phyloP scores from a whole-genome alignment of 1,139 yeast genomes.

The Debaryomycetaceae sp. region DNA sequence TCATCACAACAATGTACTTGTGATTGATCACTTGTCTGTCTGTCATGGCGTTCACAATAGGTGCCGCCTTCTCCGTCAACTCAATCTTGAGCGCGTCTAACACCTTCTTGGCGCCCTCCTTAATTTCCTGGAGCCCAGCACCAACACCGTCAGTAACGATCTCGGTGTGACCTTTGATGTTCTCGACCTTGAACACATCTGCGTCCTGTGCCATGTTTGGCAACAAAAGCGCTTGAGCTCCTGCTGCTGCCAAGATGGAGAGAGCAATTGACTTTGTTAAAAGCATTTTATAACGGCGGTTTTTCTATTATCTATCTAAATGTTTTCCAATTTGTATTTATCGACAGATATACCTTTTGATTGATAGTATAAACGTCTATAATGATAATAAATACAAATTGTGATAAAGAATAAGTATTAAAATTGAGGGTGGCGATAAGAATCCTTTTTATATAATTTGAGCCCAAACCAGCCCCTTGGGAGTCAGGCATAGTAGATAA shows the following conservation, averaged over 20 bases:
- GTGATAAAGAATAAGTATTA: neutral
- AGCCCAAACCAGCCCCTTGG: neutral
- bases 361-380: neutral
- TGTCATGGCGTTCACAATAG: slow-evolving; percentile 37
- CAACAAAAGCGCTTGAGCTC: slow-evolving; percentile 63
- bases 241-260: slow-evolving; percentile 54
- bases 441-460: slow-evolving; percentile 2
- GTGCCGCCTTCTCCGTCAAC: slow-evolving; percentile 29
- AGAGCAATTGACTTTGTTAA: slow-evolving; percentile 48
- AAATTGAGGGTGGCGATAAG: slow-evolving; percentile 6
- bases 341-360: neutral
- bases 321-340: neutral
- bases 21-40: slow-evolving; percentile 60
- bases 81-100: slow-evolving; percentile 1
- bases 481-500: neutral
- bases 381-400: neutral
- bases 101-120: slow-evolving; percentile 1
- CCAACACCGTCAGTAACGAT: slow-evolving; percentile 7
- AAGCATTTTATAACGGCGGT: slow-evolving; percentile 28
- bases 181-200: slow-evolving; percentile 15
- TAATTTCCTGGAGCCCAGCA: neutral
- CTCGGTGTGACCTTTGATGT: slow-evolving; percentile 6
- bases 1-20: slow-evolving; percentile 81
- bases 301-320: neutral
- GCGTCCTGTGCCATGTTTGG: slow-evolving; percentile 51